Conservation (phyloP, 1,284 basidiomycete genomes). For the Trametes versicolor region DNA sequence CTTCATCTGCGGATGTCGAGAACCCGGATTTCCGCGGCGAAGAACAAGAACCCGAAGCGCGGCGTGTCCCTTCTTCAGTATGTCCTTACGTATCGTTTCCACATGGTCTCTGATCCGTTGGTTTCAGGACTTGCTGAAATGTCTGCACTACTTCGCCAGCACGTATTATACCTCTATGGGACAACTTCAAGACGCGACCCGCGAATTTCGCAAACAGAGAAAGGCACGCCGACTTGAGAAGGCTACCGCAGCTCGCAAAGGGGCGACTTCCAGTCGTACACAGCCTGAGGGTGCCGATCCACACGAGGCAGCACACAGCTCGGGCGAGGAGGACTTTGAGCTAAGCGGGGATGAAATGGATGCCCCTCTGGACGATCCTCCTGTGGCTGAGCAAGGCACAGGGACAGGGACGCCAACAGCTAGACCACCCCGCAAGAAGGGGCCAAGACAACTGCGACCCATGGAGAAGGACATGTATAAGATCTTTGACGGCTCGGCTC, state of each 20-base stretch:
- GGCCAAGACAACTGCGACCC: conserved; percentile 34
- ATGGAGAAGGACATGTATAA: conserved; percentile 73
- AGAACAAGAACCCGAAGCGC: conserved; percentile 9
- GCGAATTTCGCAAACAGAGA: conserved; percentile 54
- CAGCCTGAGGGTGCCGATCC: neutral
- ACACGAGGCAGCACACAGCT: conserved; percentile 9
- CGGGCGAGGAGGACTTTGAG: conserved; percentile 22
- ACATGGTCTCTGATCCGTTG: conserved; percentile 1
- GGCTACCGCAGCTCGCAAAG: conserved; percentile 3
- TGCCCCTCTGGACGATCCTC: conserved; percentile 11
- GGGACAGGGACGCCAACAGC: conserved; percentile 20
- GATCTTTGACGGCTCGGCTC: conserved; percentile 73
- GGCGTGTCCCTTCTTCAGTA: conserved; percentile 59
- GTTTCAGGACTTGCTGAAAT: conserved; percentile 73
- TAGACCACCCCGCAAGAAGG: conserved; percentile 25
- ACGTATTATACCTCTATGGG: conserved; percentile 69
- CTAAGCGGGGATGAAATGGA: conserved; percentile 27
- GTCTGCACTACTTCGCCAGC: conserved; percentile 72
- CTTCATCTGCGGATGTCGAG: conserved; percentile 4
- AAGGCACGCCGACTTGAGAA: conserved; percentile 42
- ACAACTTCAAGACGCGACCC: conserved; percentile 61
- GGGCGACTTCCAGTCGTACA: neutral
- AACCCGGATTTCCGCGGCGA: neutral
- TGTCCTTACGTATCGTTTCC: conserved; percentile 32
- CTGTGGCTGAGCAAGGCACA: conserved; percentile 16